Conservation (phyloP, 1,139 yeast genomes). For the Saccharomycopsis hybrid region DNA sequence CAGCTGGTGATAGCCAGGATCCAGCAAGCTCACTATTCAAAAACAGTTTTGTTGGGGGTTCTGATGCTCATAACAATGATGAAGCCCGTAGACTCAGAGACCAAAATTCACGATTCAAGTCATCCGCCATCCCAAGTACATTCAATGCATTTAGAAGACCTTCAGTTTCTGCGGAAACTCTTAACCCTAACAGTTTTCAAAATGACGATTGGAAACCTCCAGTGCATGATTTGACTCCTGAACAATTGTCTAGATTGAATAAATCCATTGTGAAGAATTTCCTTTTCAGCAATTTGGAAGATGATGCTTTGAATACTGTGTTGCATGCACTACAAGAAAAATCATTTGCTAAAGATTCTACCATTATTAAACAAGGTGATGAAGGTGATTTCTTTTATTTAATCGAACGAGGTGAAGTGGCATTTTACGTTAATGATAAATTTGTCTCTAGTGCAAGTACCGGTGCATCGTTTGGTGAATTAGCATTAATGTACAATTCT, state of each 20-base stretch:
- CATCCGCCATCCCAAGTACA: conserved; percentile 27
- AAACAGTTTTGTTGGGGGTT: conserved; percentile 39
- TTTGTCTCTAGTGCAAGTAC: conserved; percentile 71
- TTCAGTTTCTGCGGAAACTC: conserved; percentile 74
- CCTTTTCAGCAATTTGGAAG: conserved; percentile 70
- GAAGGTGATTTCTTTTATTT: conserved; percentile 94
- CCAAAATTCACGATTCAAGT: conserved; percentile 33
- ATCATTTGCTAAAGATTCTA: conserved; percentile 48
- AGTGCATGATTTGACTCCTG: conserved; percentile 52
- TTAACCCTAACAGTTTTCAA: conserved; percentile 36
- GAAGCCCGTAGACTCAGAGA: too few relatives aligned
- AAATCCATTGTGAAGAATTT: conserved; percentile 74
- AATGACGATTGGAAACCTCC: conserved; percentile 75
- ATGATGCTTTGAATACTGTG: conserved; percentile 69
- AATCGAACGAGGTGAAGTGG: conserved; percentile 79
- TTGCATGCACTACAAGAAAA: conserved; percentile 78
- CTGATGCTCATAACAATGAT: too few relatives aligned
- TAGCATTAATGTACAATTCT: conserved; percentile 94
- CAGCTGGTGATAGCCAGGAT: too few relatives aligned
- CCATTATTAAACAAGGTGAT: conserved; percentile 87
- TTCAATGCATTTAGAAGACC: conserved; percentile 82
- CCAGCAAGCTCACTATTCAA: conserved; percentile 33
- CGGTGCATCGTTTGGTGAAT: conserved; percentile 92
- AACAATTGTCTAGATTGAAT: conserved; percentile 63
- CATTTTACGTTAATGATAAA: conserved; percentile 66